Conservation (phyloP, 345 rosid species). For the Geranium rotundifolium region DNA sequence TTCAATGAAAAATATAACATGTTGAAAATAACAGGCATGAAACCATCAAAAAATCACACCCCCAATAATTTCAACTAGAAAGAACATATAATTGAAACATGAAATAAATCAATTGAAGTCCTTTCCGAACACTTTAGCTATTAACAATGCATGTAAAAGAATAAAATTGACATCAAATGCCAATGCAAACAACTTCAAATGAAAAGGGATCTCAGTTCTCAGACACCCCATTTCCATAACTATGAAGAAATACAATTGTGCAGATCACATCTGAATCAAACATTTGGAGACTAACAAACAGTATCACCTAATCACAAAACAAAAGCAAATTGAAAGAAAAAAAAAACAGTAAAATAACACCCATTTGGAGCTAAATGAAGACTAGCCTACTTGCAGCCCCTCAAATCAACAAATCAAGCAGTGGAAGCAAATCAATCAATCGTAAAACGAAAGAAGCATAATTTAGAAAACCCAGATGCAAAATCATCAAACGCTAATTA, state of each 20-base stretch:
- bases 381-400: neutral
- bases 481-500: neutral
- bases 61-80: no score
- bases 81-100: neutral
- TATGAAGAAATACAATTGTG: neutral
- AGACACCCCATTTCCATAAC: no score
- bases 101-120: neutral
- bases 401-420: neutral
- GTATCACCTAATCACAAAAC: no score
- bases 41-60: no score
- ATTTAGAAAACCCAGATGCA: slow-evolving; percentile 1
- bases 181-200: neutral
- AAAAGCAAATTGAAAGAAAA: no score
- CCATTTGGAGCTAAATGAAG: neutral
- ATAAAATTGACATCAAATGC: neutral
- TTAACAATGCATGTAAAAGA: neutral
- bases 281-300: no score
- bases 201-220: neutral
- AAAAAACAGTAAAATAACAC: neutral
- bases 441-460: neutral
- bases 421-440: neutral
- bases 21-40: no score
- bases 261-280: neutral
- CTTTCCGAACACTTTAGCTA: neutral
- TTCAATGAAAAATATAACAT: no score